Percentiles rank a stretch among this genome's conserved stretches.
These are phyloP conservation scores for Sesbania bispinosa DNA, from an alignment of 306 rosid genomes.

Conservation along the genomic window DNA sequence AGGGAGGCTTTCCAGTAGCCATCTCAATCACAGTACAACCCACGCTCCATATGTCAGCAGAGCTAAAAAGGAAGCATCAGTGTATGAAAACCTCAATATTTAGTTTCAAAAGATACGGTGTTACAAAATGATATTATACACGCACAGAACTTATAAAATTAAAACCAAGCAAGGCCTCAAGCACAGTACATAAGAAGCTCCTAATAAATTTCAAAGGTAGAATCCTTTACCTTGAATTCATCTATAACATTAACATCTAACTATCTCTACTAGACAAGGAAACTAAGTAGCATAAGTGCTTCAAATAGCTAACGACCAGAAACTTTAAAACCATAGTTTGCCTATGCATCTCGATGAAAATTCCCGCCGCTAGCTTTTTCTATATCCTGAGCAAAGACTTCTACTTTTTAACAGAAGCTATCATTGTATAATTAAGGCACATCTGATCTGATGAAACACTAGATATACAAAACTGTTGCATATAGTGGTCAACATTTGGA, in stretches of 20 bases:
- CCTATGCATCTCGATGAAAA: neutral
- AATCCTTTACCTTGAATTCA: neutral
- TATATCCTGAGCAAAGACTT: neutral
- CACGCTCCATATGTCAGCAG: slow-evolving; percentile 99
- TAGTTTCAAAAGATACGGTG: slow-evolving; percentile 22
- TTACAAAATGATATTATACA: neutral
- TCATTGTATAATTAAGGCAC: neutral
- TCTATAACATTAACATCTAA: neutral
- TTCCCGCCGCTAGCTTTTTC: slow-evolving; percentile 1
- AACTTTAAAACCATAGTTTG: slow-evolving; percentile 5
- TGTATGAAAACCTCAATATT: slow-evolving; percentile 14
- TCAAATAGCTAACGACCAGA: slow-evolving; percentile 5
- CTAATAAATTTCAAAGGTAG: neutral
- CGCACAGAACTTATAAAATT: neutral
- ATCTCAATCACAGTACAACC: slow-evolving; percentile 99
- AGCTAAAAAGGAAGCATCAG: slow-evolving; percentile 48
- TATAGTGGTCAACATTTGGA: neutral
- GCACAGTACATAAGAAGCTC: neutral
- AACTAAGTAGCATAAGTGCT: neutral
- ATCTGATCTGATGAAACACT: slow-evolving; percentile 1
- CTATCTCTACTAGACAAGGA: neutral
- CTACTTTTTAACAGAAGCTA: slow-evolving; percentile 1
- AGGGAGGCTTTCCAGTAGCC: slow-evolving; percentile 99
- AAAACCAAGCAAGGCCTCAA: neutral
- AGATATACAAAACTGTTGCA: neutral